phyloP scores from a whole-genome alignment of 371 early-diverging fungal species.

The Dinochytrium kinnereticum region DNA sequence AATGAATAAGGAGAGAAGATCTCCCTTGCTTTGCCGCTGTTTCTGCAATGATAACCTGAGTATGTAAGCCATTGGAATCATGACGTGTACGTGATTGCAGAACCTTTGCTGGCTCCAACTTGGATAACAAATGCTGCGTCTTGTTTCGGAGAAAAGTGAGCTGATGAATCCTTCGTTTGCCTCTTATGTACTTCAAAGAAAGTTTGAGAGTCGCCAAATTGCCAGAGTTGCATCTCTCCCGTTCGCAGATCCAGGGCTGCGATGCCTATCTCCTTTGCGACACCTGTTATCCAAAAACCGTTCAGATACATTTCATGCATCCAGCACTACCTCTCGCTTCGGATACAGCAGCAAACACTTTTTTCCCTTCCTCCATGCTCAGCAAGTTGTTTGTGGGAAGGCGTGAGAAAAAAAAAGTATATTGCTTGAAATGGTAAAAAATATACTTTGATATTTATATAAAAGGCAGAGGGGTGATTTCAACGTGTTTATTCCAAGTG shows the following conservation, averaged over 20 bases:
- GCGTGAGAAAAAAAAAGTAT: background rate
- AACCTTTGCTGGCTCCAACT: conserved; percentile 71
- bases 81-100: too few species aligned
- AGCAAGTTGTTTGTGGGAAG: conserved; percentile 4
- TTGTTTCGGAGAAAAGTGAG: conserved; percentile 16
- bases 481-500: conserved; percentile 7
- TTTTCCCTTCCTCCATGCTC: background rate
- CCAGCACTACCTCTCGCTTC: conserved; percentile 55
- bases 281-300: conserved; percentile 16
- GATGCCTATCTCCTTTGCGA: conserved; percentile 65
- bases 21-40: conserved; percentile 49
- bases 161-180: too few species aligned
- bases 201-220: conserved; percentile 72
- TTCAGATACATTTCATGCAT: background rate
- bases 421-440: too few species aligned
- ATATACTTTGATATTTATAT: background rate
- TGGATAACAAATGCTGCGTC: conserved; percentile 65
- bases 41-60: conserved; percentile 50
- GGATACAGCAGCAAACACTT: conserved; percentile 45
- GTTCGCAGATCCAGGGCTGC: conserved; percentile 66
- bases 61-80: background rate
- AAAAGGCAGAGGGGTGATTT: background rate
- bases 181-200: conserved; percentile 48
- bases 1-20: conserved; percentile 56
- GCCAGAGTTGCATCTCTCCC: conserved; percentile 66